phyloP scores from a whole-genome alignment of 345 rosid species.

The Dimocarpus longan region DNA sequence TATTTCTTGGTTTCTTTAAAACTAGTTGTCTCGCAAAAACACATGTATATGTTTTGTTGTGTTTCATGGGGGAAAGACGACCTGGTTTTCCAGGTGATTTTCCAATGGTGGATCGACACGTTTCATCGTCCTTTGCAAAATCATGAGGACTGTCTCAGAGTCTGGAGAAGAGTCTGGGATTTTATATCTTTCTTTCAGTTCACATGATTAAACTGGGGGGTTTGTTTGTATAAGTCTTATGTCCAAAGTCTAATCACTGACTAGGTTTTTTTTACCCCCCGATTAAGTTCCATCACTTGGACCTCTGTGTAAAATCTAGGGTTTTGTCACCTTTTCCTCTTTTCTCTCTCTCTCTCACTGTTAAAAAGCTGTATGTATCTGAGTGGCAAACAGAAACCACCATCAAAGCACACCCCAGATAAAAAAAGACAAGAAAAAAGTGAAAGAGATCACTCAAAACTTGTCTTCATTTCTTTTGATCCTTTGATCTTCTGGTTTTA shows the following conservation, averaged over 20 bases:
- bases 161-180: background rate
- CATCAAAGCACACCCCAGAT: background rate
- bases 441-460: background rate
- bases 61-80: slow-evolving; percentile 4
- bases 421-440: background rate
- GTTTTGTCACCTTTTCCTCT: slow-evolving; percentile 23
- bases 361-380: slow-evolving; percentile 13
- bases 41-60: background rate
- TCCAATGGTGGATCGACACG: slow-evolving; percentile 30
- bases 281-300: slow-evolving; percentile 22
- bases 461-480: slow-evolving; percentile 28
- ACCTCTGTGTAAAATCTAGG: slow-evolving; percentile 56
- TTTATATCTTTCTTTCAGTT: slow-evolving; percentile 5
- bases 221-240: background rate
- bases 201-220: slow-evolving; percentile 2
- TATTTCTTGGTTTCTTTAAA: background rate
- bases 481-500: slow-evolving; percentile 41
- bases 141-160: background rate
- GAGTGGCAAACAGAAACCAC: background rate
- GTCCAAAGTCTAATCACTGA: slow-evolving; percentile 21
- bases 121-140: slow-evolving; percentile 24
- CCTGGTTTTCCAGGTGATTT: slow-evolving; percentile 4
- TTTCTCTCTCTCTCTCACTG: background rate
- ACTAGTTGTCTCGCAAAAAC: too few relatives aligned
- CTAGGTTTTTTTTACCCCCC: slow-evolving; percentile 27